Conservation (phyloP, 2,329 filamentous ascomycete genomes). For the Botryosphaeria agaves region DNA sequence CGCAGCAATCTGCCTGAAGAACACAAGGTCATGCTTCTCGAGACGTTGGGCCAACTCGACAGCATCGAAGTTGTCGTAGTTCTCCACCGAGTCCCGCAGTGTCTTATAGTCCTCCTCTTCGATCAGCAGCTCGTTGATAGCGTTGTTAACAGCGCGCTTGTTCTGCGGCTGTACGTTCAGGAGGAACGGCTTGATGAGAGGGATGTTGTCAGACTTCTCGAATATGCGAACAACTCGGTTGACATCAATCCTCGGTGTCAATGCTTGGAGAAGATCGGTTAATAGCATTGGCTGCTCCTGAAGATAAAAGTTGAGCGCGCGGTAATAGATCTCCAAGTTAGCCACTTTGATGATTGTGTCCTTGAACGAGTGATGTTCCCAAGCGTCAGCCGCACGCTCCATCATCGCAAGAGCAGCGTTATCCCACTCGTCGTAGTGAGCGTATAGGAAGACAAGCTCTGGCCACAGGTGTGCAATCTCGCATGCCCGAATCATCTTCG, state of each 20-base stretch:
- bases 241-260: slow-evolving; percentile 90
- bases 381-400: slow-evolving; percentile 91
- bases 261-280: slow-evolving; percentile 82
- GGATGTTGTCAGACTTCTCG: slow-evolving; percentile 94
- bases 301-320: slow-evolving; percentile 89
- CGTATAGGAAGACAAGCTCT: slow-evolving; percentile 93
- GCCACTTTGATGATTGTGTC: slow-evolving; percentile 95
- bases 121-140: slow-evolving; percentile 93
- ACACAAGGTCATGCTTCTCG: slow-evolving; percentile 95
- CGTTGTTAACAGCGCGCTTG: slow-evolving; percentile 95
- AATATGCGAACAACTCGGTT: slow-evolving; percentile 99
- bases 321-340: slow-evolving; percentile 98
- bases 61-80: slow-evolving; percentile 97
- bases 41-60: slow-evolving; percentile 81
- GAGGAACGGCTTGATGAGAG: slow-evolving; percentile 96
- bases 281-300: slow-evolving; percentile 91
- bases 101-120: slow-evolving; percentile 99
- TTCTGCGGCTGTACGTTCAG: slow-evolving; percentile 93
- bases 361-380: slow-evolving; percentile 99
- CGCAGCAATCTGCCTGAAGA: slow-evolving; percentile 97
- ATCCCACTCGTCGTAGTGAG: slow-evolving; percentile 96
- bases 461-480: slow-evolving; percentile 96
- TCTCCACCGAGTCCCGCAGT: slow-evolving; percentile 88
- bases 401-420: slow-evolving; percentile 96
- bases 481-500: slow-evolving; percentile 84